Base-by-base conservation (phyloP, 1,284 basidiomycete species). In the Ganoderma sp. region DNA sequence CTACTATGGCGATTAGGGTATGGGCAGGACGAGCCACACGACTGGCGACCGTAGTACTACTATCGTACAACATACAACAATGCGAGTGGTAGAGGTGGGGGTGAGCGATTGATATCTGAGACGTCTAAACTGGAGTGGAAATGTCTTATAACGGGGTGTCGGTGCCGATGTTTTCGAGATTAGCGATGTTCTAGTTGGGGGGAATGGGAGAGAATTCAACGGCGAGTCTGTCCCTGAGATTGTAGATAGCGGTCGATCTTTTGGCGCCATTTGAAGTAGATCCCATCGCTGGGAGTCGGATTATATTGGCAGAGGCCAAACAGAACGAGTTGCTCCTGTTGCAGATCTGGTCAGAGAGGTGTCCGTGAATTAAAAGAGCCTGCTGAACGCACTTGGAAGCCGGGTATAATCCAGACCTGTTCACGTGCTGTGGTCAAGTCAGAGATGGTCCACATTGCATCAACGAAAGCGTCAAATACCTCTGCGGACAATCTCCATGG, bases 351-450 rank as follows among this genome's bases (percentile, higher is more conserved):
- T 69, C 58, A 62, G 65, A 58, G 6, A 14, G 9, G 52, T 34
- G 45, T 17, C 34, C 12, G 37, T n/a, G 10, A 5, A 12, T 25
- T 22, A 22, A 10, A 61, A 8, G 37, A 22, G 9, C 39, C 32
- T 32, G 34, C 34, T 54, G 28, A 37, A 37, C 73, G 60, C 66
- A 78, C 78, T 71, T 77, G 76, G 78, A 94, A 93, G 56, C 92
- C 91, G 15, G 88, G 85, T 71, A 89, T 91, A 62, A 88, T 85
- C 90, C 92, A 92, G 54, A 92, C 90, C 75, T 93, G 90, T 77
- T 91, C 89, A 64, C 92, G 90, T 64, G 86, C 91, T 92, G 73
- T 67, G 66, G 17, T 61, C 62, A 62, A 61, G 10, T 61, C 70
- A 62, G 73, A 73, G 56, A 52, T 10, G 10, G 12, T 5, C 48